Conservation (phyloP, 2,329 filamentous ascomycete species). For the Beauveria bassiana region DNA sequence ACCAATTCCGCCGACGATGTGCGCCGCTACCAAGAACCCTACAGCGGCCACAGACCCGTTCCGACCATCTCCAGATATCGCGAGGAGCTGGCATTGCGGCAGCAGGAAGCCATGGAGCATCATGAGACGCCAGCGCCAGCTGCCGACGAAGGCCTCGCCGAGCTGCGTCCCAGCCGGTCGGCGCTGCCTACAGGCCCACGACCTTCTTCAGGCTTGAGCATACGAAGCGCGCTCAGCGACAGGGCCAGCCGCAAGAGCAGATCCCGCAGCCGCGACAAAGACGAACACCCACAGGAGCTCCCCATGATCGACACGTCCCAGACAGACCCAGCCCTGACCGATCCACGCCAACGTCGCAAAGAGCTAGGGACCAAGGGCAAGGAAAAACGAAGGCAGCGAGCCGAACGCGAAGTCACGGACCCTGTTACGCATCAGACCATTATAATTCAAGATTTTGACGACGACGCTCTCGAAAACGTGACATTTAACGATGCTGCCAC, state of each 20-base stretch:
- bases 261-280: constrained; percentile 13
- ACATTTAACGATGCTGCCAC: constrained; percentile 19
- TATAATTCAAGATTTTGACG: constrained; percentile 60
- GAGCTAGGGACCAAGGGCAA: constrained; percentile 28
- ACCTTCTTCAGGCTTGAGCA: constrained; percentile 20
- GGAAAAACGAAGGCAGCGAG: constrained; percentile 34
- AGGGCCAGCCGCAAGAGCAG: constrained; percentile 9
- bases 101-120: constrained; percentile 28
- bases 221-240: constrained; percentile 1
- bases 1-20: constrained; percentile 30
- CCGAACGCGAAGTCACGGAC: constrained; percentile 60
- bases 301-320: constrained; percentile 28
- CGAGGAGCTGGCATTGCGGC: constrained; percentile 38
- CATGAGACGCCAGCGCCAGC: constrained; percentile 16
- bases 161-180: constrained; percentile 11
- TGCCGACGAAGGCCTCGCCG: constrained; percentile 21
- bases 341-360: constrained; percentile 41
- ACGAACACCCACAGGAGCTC: constrained; percentile 15
- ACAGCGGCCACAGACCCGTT: constrained; percentile 35
- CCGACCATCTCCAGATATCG: constrained; percentile 43
- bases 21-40: constrained; percentile 32
- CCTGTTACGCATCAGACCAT: constrained; percentile 65
- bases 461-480: constrained; percentile 44
- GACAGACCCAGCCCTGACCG: constrained; percentile 26
- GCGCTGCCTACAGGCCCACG: constrained; percentile 20